Conservation (phyloP, 768 basidiomycete genomes). For the Tephrocybe sp. region DNA sequence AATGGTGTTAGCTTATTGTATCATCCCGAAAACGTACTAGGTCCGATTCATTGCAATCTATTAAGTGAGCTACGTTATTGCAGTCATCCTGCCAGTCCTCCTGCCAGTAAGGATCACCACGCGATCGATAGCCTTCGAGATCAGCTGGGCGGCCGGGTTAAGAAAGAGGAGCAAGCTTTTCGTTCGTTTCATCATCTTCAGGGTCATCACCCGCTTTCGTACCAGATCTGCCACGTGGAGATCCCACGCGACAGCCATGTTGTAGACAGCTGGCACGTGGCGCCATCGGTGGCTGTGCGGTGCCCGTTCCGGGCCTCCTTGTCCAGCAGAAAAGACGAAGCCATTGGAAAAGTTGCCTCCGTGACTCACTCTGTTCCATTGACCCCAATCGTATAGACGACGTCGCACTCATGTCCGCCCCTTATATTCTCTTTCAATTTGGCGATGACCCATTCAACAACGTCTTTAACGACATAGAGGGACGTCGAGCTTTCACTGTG, state of each 20-base stretch:
- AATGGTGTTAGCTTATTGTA: background rate
- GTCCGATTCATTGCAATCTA: background rate
- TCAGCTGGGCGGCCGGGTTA: slow-evolving; percentile 1
- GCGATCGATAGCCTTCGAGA: slow-evolving; percentile 5
- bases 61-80: slow-evolving; percentile 4
- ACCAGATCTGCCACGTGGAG: slow-evolving; percentile 34
- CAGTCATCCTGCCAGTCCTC: slow-evolving; percentile 1
- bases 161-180: slow-evolving; percentile 7
- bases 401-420: slow-evolving; percentile 14
- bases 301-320: slow-evolving; percentile 37
- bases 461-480: slow-evolving; percentile 61
- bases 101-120: slow-evolving; percentile 15
- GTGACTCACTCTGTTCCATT: slow-evolving; percentile 19
- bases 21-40: background rate
- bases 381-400: slow-evolving; percentile 11
- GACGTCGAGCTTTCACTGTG: slow-evolving; percentile 66
- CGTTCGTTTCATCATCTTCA: slow-evolving; percentile 10
- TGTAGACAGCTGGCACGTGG: slow-evolving; percentile 26
- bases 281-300: slow-evolving; percentile 27
- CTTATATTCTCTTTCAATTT: slow-evolving; percentile 59
- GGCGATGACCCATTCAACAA: slow-evolving; percentile 62
- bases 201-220: slow-evolving; percentile 11
- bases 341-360: slow-evolving; percentile 12
- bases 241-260: slow-evolving; percentile 23
- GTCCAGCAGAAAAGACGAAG: slow-evolving; percentile 15